These are phyloP conservation scores for Haplosporangium sp. DNA, from an alignment of 371 early-diverging fungal species.

Conservation along the genomic window DNA sequence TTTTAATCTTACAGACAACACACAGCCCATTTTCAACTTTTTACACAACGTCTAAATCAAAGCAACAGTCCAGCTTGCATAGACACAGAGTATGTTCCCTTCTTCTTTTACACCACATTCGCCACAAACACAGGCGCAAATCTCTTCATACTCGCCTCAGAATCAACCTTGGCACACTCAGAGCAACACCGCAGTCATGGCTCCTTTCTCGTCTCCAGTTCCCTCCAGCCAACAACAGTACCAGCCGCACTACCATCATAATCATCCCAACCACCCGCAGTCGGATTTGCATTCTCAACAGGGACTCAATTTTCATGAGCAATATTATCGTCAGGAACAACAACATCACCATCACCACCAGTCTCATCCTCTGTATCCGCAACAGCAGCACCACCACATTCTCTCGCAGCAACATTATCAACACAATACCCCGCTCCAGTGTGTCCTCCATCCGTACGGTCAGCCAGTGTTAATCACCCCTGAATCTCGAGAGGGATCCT, in stretches of 20 bases:
- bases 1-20: no score
- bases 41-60: no score
- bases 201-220: neutral
- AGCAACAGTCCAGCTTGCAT: no score
- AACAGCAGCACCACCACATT: neutral
- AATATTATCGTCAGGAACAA: neutral
- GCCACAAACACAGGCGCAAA: neutral
- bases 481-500: no score
- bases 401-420: neutral
- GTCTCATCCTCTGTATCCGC: neutral
- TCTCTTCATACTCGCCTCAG: neutral
- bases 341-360: constrained; percentile 2
- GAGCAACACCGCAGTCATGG: neutral
- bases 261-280: neutral
- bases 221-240: neutral
- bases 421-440: neutral
- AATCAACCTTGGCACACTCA: no score
- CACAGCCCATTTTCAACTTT: no score
- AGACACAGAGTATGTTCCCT: no score
- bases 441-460: no score
- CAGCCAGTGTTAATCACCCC: no score
- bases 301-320: neutral
- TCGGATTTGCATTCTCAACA: neutral
- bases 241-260: no score
- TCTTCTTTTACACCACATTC: no score